Evolutionary conservation across 2,329 filamentous ascomycete genomes (phyloP).

Genomic region (Arthroderma uncinatum): DNA sequence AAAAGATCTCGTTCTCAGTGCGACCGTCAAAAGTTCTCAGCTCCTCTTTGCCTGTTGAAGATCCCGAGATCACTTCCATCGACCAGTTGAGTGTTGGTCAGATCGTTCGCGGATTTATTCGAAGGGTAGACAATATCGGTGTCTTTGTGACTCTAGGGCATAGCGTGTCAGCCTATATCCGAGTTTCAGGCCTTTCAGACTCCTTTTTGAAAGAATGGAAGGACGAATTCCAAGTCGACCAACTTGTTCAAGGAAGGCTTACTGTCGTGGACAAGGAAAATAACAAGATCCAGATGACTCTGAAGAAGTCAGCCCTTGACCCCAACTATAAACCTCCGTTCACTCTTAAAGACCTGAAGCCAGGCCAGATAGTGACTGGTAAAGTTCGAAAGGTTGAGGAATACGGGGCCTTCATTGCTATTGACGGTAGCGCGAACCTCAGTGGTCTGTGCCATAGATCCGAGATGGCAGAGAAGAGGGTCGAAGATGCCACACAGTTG

Average conservation of each 20-base stretch:
- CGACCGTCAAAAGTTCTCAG: conserved; percentile 82
- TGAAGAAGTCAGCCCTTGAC: conserved; percentile 77
- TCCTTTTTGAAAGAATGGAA: conserved; percentile 94
- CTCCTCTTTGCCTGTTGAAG: conserved; percentile 67
- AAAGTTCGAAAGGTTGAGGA: conserved; percentile 89
- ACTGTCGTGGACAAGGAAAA: conserved; percentile 56
- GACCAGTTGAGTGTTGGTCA: conserved; percentile 66
- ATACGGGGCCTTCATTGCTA: conserved; percentile 85
- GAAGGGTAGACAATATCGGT: conserved; percentile 78
- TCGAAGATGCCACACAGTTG: conserved; percentile 76
- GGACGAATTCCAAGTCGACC: conserved; percentile 71
- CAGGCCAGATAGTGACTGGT: conserved; percentile 73
- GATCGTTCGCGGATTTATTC: conserved; percentile 81
- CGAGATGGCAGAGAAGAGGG: conserved; percentile 74
- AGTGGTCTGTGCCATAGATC: conserved; percentile 87
- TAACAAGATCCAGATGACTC: conserved; percentile 68
- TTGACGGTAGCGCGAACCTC: conserved; percentile 77
- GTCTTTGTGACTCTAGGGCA: conserved; percentile 77
- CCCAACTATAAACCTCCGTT: conserved; percentile 62
- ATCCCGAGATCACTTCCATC: conserved; percentile 62
- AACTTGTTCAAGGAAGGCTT: conserved; percentile 81
- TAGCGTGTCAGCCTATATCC: conserved; percentile 68
- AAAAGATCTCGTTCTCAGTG: conserved; percentile 68
- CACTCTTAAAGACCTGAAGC: conserved; percentile 65
- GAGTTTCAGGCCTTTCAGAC: conserved; percentile 81